phyloP scores from a whole-genome alignment of 2,329 filamentous ascomycete species.

The Setomelanomma holmii region DNA sequence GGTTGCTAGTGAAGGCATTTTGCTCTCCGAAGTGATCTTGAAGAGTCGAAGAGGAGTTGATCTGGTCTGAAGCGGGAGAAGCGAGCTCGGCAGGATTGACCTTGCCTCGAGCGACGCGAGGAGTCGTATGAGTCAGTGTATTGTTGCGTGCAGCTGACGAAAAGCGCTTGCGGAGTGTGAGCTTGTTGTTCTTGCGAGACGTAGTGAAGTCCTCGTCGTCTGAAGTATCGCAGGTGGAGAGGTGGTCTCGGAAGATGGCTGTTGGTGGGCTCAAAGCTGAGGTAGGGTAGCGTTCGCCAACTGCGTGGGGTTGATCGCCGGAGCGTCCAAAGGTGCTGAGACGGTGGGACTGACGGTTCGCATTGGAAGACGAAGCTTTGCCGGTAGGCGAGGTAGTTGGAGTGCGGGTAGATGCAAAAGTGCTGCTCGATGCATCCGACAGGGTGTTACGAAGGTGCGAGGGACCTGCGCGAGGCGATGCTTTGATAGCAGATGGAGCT shows the following conservation, averaged over 20 bases:
- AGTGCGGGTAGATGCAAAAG: slow-evolving; percentile 21
- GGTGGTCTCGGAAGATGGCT: slow-evolving; percentile 32
- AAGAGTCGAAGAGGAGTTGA: slow-evolving; percentile 17
- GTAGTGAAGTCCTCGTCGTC: slow-evolving; percentile 36
- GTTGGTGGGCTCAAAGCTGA: slow-evolving; percentile 54
- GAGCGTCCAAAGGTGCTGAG: slow-evolving; percentile 32
- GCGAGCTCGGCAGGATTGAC: slow-evolving; percentile 19
- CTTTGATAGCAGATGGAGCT: slow-evolving; percentile 33
- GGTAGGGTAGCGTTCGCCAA: slow-evolving; percentile 59
- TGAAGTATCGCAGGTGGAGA: slow-evolving; percentile 32
- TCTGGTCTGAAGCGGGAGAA: slow-evolving; percentile 16
- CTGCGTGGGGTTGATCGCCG: slow-evolving; percentile 42
- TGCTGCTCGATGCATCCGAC: slow-evolving; percentile 32
- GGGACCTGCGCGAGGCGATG: slow-evolving; percentile 39
- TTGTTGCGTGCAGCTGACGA: slow-evolving; percentile 25
- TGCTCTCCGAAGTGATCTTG: slow-evolving; percentile 29
- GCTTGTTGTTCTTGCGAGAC: slow-evolving; percentile 27
- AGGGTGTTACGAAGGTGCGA: slow-evolving; percentile 40
- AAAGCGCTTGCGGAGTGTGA: slow-evolving; percentile 32
- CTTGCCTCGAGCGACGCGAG: slow-evolving; percentile 19
- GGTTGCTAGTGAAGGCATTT: slow-evolving; percentile 23
- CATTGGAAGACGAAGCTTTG: slow-evolving; percentile 16
- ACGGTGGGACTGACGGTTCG: slow-evolving; percentile 22
- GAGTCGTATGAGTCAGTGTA: slow-evolving; percentile 15
- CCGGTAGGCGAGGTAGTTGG: slow-evolving; percentile 21